Evolutionary conservation across 495 filamentous ascomycete genomes (phyloP), one percentile per base, ranked within the genome.

Genomic region (Penicillium lividum): DNA sequence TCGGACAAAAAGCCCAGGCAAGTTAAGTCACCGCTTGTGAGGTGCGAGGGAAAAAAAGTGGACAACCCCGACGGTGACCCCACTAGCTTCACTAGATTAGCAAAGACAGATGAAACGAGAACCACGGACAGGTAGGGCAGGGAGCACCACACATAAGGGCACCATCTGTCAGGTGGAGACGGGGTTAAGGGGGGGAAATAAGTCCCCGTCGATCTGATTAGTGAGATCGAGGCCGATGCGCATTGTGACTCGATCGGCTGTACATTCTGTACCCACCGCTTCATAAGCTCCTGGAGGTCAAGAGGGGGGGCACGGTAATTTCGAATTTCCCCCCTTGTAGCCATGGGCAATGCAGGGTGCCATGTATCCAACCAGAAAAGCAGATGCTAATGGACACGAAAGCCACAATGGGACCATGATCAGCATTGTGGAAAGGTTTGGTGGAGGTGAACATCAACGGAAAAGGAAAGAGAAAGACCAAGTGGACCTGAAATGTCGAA

Each of bases 161-260:
- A 36, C 29, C 40, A 51, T 47, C 51, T 52, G 61, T 61, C 54
- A 61, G 56, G 55, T 64, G 58, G 58, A 29, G 58, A 67, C 31
- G 27, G 36, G 52, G 49, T 30, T 54, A 33, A 36, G 43, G 22
- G 51, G 25, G 48, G 56, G 62, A 63, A 65, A 38, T 54, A 65
- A 36, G 43, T 25, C 64, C 65, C 62, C 47, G 30, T 27, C 22
- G 38, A 62, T 50, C 28, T 62, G 51, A 60, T 65, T 65, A 59
- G 58, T 54, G 58, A 44, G 52, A 47, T 46, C 10, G 40, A 49
- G 27, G 22, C 15, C 33, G 34, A 52, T 47, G 46, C 53, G 56
- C 54, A 57, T 16, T 61, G 51, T 53, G 51, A 60, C 40, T 63
- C 54, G 57, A 60, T 64, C 57, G 53, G 61, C 16, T 46, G 55